Evolutionary conservation across 1,139 yeast genomes (phyloP).

Genomic region (Hyphopichia fennica): DNA sequence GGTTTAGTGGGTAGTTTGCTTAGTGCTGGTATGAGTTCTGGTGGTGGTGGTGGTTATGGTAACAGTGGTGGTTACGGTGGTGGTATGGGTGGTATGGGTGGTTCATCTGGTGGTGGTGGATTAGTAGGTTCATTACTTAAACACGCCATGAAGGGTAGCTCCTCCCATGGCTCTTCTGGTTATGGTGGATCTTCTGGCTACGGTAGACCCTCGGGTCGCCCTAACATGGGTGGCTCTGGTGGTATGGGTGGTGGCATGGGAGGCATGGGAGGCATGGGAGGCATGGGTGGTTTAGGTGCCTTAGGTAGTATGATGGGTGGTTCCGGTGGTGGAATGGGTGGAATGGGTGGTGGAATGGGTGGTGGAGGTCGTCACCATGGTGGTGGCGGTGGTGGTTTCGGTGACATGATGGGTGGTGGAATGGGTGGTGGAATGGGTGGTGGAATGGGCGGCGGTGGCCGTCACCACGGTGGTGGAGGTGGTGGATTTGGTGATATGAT

Average conservation of each 20-base stretch:
- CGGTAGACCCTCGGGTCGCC: not conserved
- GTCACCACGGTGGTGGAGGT: not conserved
- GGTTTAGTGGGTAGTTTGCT: not conserved
- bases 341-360: slow-evolving; percentile 24
- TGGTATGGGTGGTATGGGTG: not conserved
- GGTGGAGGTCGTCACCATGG: no score
- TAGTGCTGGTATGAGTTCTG: slow-evolving; percentile 1
- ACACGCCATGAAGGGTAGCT: not conserved
- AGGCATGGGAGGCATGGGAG: slow-evolving; percentile 22
- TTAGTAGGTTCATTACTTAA: not conserved
- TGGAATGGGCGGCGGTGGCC: slow-evolving; percentile 1
- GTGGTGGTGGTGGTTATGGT: not conserved
- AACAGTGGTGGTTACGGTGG: slow-evolving; percentile 1
- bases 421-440: not conserved
- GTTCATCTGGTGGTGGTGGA: not conserved
- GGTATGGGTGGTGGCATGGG: slow-evolving; percentile 1
- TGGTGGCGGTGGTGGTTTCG: slow-evolving; percentile 56
- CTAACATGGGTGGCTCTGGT: not conserved
- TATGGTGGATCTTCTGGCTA: not conserved
- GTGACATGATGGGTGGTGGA: slow-evolving; percentile 4
- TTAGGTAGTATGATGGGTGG: slow-evolving; percentile 5
- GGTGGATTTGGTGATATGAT: slow-evolving; percentile 1
- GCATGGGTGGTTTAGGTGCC: slow-evolving; percentile 47
- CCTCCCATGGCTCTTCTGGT: not conserved
- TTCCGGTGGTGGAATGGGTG: slow-evolving; percentile 4